Evolutionary conservation across 352 stramenopile genomes (phyloP).

Genomic region (Pythium apleroticum): DNA sequence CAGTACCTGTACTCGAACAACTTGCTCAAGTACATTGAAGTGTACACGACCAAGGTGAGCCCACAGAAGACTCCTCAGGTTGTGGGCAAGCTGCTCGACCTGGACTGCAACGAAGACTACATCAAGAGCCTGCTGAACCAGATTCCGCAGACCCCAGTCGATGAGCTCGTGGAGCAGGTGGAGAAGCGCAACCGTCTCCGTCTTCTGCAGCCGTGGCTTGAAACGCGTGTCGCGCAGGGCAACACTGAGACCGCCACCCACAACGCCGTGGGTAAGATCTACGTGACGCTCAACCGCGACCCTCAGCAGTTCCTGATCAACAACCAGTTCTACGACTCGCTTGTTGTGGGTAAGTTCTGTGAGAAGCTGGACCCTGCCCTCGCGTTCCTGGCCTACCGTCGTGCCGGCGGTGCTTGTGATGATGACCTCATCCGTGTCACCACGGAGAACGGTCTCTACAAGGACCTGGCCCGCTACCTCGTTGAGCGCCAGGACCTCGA

Average conservation of each 20-base stretch:
- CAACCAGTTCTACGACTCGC: constrained; percentile 99
- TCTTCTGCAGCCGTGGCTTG: constrained; percentile 98
- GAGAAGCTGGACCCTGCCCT: constrained; percentile 99
- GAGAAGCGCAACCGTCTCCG: constrained; percentile 99
- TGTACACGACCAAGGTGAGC: constrained; percentile 98
- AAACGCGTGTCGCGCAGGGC: constrained; percentile 98
- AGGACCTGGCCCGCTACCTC: constrained; percentile 98
- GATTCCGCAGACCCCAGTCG: constrained; percentile 93
- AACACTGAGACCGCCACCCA: constrained; percentile 99
- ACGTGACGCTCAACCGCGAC: constrained; percentile 99
- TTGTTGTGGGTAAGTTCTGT: constrained; percentile 99
- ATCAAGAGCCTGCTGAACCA: constrained; percentile 99
- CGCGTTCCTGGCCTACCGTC: constrained; percentile 99
- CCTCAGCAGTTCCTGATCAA: constrained; percentile 99
- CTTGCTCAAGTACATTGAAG: constrained; percentile 99
- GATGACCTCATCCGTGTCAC: constrained; percentile 99
- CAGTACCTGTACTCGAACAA: constrained; percentile 99
- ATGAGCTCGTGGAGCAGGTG: constrained; percentile 98
- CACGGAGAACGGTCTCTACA: constrained; percentile 99
- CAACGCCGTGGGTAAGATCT: constrained; percentile 99
- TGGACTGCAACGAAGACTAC: constrained; percentile 99
- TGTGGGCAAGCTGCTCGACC: constrained; percentile 98
- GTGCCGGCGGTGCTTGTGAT: constrained; percentile 97
- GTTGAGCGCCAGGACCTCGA: constrained; percentile 99
- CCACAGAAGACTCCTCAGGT: constrained; percentile 98